These are phyloP conservation scores for Sarcomyxa edulis DNA, from an alignment of 768 basidiomycete genomes.

Conservation along the genomic window DNA sequence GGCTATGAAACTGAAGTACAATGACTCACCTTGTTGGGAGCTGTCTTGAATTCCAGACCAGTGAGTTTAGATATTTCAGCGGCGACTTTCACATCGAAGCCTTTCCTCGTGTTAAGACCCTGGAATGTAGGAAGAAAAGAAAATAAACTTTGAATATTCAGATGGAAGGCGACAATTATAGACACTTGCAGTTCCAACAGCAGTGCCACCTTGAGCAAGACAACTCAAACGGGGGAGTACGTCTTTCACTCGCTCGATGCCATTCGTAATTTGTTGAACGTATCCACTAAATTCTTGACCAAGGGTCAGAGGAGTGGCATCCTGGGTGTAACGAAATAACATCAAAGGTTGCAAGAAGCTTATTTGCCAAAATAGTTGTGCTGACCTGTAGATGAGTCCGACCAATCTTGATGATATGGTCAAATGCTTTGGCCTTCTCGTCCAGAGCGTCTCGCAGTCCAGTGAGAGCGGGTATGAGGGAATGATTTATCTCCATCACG, in stretches of 20 bases:
- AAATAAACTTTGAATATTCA: not conserved
- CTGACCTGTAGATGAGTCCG: slow-evolving; percentile 88
- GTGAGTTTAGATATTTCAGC: slow-evolving; percentile 88
- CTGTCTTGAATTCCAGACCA: slow-evolving; percentile 88
- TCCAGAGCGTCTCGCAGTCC: slow-evolving; percentile 82
- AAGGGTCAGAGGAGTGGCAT: slow-evolving; percentile 94
- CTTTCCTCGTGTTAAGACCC: slow-evolving; percentile 96
- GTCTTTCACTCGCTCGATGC: slow-evolving; percentile 77
- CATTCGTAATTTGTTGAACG: slow-evolving; percentile 89
- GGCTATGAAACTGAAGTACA: not conserved
- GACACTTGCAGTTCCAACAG: slow-evolving; percentile 86
- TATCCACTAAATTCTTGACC: slow-evolving; percentile 99
- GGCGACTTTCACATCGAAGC: slow-evolving; percentile 94
- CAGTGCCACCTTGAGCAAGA: slow-evolving; percentile 97
- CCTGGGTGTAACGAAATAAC: slow-evolving; percentile 37
- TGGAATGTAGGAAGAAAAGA: slow-evolving; percentile 23
- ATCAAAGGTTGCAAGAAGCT: not conserved
- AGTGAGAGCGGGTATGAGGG: slow-evolving; percentile 79
- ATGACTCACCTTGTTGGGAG: slow-evolving; percentile 85
- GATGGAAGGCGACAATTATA: not conserved
- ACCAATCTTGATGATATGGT: slow-evolving; percentile 95
- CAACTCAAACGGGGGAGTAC: slow-evolving; percentile 81
- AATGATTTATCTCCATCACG: slow-evolving; percentile 77
- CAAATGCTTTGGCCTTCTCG: slow-evolving; percentile 77
- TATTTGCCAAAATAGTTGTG: not conserved